Evolutionary conservation across 108 stramenopile species (phyloP), one percentile per base, ranked within the genome.

Genomic region (Nitzschia sp.): DNA sequence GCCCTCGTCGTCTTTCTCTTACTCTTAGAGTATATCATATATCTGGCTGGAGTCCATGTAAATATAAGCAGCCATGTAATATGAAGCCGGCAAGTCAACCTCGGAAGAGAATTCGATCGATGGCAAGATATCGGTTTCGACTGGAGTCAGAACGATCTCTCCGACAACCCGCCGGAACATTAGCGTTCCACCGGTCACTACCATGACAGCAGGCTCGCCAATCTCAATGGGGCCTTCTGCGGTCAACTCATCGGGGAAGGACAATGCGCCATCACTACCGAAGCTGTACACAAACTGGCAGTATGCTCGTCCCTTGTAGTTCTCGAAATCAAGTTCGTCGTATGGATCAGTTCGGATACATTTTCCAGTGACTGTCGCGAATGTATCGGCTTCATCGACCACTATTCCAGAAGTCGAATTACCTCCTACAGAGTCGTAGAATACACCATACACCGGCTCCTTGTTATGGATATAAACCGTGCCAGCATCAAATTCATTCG

Each of bases 151-250:
- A 3, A 19, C 9, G 0, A 71, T 45, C 36, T 71, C 70, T 38
- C 76, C 76, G 25, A 69, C 61, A 17, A 54, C 57, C 27, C 76
- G 25, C 5, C 61, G 31, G 57, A 59, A 70, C 1, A 66, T 34
- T 33, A 61, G 62, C 53, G 65, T 72, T 28, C 77, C 77, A 25
- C 71, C 70, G 0, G 77, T 78, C 15, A 78, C 47, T 5, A 66
- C 50, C 34, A 78, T 26, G 0, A 63, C 58, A 46, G 8, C 27
- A 33, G 21, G 23, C 28, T 63, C 61, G 16, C 56, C 66, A 19
- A 48, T 68, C 3, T 28, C 28, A 17, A 63, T 45, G 21, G 62
- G 53, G 23, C 66, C 75, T 44, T 68, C 60, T 21, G 64, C 72
- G 6, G 48, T 38, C 21, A 73, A 34, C 34, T 59, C 52, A 59